phyloP scores from a whole-genome alignment of 2,329 filamentous ascomycete species.

The Epichloe sp. region DNA sequence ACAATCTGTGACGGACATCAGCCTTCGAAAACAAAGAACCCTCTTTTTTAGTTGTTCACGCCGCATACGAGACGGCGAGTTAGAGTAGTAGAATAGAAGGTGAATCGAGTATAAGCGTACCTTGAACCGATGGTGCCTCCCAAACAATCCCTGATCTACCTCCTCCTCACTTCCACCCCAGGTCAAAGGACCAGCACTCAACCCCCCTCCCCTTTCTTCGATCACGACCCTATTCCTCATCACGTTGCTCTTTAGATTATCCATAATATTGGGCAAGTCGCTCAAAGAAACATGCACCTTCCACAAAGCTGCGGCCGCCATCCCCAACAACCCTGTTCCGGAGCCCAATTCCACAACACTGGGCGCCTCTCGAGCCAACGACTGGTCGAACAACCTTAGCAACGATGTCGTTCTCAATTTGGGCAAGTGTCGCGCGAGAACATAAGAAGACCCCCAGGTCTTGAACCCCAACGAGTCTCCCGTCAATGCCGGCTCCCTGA shows the following conservation, averaged over 20 bases:
- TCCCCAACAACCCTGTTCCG: slow-evolving; percentile 80
- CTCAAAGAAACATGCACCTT: slow-evolving; percentile 57
- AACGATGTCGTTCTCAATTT: slow-evolving; percentile 30
- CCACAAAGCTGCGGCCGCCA: slow-evolving; percentile 68
- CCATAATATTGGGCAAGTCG: slow-evolving; percentile 71
- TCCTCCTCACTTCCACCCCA: slow-evolving; percentile 48
- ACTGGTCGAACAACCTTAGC: slow-evolving; percentile 29
- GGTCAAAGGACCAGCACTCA: slow-evolving; percentile 55
- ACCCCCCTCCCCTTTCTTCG: slow-evolving; percentile 37
- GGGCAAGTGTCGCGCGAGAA: slow-evolving; percentile 62
- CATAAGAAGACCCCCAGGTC: slow-evolving; percentile 88
- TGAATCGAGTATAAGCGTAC: slow-evolving; percentile 14
- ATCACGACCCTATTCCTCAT: slow-evolving; percentile 48
- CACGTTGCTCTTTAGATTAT: slow-evolving; percentile 67
- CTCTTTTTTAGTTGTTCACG: too few relatives aligned
- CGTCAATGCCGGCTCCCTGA: slow-evolving; percentile 79
- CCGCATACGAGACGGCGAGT: too few relatives aligned
- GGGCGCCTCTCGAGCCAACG: slow-evolving; percentile 17
- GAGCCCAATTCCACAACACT: slow-evolving; percentile 67
- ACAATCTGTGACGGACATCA: slow-evolving; percentile 42
- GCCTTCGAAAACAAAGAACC: neutral
- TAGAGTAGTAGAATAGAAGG: too few relatives aligned
- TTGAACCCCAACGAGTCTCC: slow-evolving; percentile 84
- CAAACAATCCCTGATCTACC: slow-evolving; percentile 31
- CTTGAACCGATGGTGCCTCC: slow-evolving; percentile 36